A percentile compares a stretch with the other conserved stretches of the same genome.
phyloP scores from a whole-genome alignment of 2,329 filamentous ascomycete genomes.

The Phialophora chinensis region DNA sequence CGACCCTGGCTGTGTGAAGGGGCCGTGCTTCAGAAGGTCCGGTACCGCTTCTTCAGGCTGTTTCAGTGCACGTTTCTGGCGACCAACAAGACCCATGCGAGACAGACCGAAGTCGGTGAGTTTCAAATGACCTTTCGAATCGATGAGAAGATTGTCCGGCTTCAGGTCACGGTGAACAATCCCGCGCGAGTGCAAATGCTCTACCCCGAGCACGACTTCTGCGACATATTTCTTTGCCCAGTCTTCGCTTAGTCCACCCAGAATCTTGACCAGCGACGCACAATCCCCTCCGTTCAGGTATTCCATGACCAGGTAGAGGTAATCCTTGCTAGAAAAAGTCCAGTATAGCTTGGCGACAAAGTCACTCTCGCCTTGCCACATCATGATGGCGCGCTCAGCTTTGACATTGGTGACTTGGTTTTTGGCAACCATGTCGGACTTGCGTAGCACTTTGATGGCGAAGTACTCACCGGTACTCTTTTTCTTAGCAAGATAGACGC shows the following conservation, averaged over 20 bases:
- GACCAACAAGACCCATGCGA: slow-evolving; percentile 93
- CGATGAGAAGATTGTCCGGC: slow-evolving; percentile 95
- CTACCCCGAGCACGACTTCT: slow-evolving; percentile 94
- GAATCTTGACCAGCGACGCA: slow-evolving; percentile 91
- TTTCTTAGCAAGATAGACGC: slow-evolving; percentile 97
- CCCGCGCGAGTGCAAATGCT: slow-evolving; percentile 90
- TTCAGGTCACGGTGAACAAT: slow-evolving; percentile 98
- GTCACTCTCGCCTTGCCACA: slow-evolving; percentile 99
- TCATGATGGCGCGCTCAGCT: slow-evolving; percentile 98
- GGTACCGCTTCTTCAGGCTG: slow-evolving; percentile 81
- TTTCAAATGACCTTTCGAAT: slow-evolving; percentile 95
- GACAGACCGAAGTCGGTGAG: slow-evolving; percentile 97
- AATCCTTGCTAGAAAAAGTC: slow-evolving; percentile 99
- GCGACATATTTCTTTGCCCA: slow-evolving; percentile 98
- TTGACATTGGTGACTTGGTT: slow-evolving; percentile 99
- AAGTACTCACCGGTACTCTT: slow-evolving; percentile 98
- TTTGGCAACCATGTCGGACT: slow-evolving; percentile 99
- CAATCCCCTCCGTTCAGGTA: slow-evolving; percentile 98
- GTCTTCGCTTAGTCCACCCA: slow-evolving; percentile 90
- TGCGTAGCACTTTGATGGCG: slow-evolving; percentile 97
- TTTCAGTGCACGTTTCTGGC: slow-evolving; percentile 90
- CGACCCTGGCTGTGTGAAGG: slow-evolving; percentile 79
- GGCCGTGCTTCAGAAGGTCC: slow-evolving; percentile 88
- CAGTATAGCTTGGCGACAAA: slow-evolving; percentile 99
- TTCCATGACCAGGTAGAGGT: slow-evolving; percentile 98